Evolutionary conservation across 164 flowering plant species (phyloP).

Genomic region (Aristolochia fimbriata): DNA sequence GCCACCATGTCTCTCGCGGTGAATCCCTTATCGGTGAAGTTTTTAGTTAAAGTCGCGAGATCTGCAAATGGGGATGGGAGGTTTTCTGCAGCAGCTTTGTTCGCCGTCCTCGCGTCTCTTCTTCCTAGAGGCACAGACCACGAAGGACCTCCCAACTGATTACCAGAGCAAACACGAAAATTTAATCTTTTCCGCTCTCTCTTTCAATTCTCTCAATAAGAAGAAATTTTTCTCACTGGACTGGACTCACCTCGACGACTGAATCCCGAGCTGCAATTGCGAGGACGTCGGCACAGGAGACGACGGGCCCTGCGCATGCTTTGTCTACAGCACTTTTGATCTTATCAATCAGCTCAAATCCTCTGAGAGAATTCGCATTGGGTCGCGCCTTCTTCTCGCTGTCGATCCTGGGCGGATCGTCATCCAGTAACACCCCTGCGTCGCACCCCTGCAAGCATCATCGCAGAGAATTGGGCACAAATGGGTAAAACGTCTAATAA

Average conservation of each 20-base stretch:
- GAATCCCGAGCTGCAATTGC: constrained; percentile 37
- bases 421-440: constrained; percentile 43
- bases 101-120: constrained; percentile 21
- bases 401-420: constrained; percentile 23
- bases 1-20: constrained; percentile 25
- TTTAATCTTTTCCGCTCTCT: background rate
- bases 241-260: constrained; percentile 19
- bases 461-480: no score
- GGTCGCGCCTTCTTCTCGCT: constrained; percentile 33
- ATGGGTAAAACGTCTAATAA: background rate
- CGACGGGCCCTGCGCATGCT: constrained; percentile 25
- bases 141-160: constrained; percentile 8
- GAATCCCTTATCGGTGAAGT: constrained; percentile 20
- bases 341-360: constrained; percentile 35
- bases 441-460: constrained; percentile 43
- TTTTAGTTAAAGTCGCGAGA: constrained; percentile 12
- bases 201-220: background rate
- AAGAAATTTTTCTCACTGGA: background rate
- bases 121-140: constrained; percentile 24
- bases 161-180: background rate
- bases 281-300: constrained; percentile 49
- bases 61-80: constrained; percentile 22
- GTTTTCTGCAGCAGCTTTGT: constrained; percentile 16
- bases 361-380: constrained; percentile 28
- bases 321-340: constrained; percentile 28